Percentiles rank a stretch among this genome's conserved stretches.
phyloP scores from a whole-genome alignment of 805 yeast species.

The Spathaspora hagerdaliae region DNA sequence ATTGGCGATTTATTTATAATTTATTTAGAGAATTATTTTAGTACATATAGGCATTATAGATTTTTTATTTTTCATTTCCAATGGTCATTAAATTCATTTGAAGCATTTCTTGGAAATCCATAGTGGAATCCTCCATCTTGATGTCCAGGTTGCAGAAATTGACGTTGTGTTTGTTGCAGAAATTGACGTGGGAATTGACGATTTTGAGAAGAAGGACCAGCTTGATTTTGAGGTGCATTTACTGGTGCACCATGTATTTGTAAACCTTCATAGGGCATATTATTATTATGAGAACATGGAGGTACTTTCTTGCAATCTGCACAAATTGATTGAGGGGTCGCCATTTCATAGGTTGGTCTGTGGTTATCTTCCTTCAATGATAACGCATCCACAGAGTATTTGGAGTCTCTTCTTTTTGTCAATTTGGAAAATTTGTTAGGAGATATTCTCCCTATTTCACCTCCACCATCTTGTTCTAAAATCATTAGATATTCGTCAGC shows the following conservation, averaged over 20 bases:
- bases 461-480: background rate
- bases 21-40: background rate
- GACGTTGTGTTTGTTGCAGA: background rate
- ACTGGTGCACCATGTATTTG: too few species aligned
- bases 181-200: background rate
- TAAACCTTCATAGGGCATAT: background rate
- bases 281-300: slow-evolving; percentile 1
- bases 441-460: slow-evolving; percentile 4
- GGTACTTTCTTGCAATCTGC: slow-evolving; percentile 1
- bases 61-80: slow-evolving; percentile 2
- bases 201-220: background rate
- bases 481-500: slow-evolving; percentile 11
- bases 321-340: slow-evolving; percentile 5
- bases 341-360: background rate
- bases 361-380: background rate
- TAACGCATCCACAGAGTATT: background rate
- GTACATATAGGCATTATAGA: background rate
- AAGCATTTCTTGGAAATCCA: background rate
- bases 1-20: background rate
- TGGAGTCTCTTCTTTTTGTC: background rate
- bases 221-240: background rate
- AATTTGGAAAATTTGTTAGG: slow-evolving; percentile 6
- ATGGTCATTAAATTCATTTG: slow-evolving; percentile 3
- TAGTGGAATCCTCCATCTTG: background rate
- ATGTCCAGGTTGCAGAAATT: background rate